Evolutionary conservation across 306 rosid species (phyloP).

Genomic region (Pachyrhizus erosus): DNA sequence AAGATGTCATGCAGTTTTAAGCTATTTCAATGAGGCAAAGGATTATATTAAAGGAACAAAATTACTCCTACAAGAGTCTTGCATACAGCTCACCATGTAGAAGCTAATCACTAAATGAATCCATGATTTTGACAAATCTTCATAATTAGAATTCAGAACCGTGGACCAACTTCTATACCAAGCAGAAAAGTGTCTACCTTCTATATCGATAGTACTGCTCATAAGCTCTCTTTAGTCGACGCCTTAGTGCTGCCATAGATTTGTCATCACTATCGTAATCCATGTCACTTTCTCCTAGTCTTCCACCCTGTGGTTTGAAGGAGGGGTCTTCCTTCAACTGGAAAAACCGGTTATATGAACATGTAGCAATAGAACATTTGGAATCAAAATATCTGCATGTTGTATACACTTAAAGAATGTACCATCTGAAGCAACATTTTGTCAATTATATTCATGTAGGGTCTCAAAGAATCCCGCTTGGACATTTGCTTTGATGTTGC

Average conservation of each 20-base stretch:
- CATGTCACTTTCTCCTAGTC: conserved; percentile 91
- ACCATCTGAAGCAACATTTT: conserved; percentile 81
- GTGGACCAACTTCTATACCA: neutral
- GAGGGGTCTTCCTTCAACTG: conserved; percentile 93
- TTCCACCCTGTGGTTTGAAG: conserved; percentile 97
- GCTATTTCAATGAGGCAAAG: neutral
- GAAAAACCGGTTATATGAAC: conserved; percentile 36
- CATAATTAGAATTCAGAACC: conserved; percentile 23
- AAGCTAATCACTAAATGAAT: neutral
- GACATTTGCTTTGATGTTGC: conserved; percentile 99
- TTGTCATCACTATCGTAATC: conserved; percentile 92
- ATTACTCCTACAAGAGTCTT: neutral
- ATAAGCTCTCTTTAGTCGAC: conserved; percentile 78
- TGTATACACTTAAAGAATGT: conserved; percentile 29
- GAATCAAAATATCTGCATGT: conserved; percentile 25
- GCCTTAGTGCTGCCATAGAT: conserved; percentile 94
- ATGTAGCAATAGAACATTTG: conserved; percentile 22
- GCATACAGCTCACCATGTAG: neutral
- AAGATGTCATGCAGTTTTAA: conserved; percentile 9
- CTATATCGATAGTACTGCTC: conserved; percentile 88
- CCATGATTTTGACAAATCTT: neutral
- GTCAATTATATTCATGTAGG: conserved; percentile 90
- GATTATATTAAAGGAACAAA: neutral
- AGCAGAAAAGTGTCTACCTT: conserved; percentile 60
- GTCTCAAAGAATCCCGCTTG: conserved; percentile 94